phyloP scores from a whole-genome alignment of 2,329 filamentous ascomycete genomes.

The Diaporthe sp. region DNA sequence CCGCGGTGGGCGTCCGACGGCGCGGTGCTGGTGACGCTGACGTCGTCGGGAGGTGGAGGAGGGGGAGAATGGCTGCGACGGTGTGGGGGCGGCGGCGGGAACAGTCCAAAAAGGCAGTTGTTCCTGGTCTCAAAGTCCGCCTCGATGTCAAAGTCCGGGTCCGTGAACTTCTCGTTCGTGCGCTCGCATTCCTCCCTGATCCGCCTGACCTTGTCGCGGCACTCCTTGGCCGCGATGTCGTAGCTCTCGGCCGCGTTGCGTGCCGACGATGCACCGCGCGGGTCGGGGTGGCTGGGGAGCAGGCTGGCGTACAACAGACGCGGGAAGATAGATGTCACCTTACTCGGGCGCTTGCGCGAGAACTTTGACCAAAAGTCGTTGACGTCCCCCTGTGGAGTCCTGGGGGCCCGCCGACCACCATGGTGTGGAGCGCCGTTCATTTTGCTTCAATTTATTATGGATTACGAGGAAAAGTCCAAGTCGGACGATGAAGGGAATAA shows the following conservation, averaged over 20 bases:
- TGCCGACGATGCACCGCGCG: slow-evolving; percentile 48
- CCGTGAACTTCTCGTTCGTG: slow-evolving; percentile 61
- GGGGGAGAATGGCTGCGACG: neutral
- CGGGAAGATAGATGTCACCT: slow-evolving; percentile 61
- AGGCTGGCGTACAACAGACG: slow-evolving; percentile 55
- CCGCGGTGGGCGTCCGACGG: neutral
- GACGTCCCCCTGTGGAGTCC: slow-evolving; percentile 57
- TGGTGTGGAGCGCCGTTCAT: neutral
- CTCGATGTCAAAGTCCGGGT: slow-evolving; percentile 61
- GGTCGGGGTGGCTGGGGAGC: slow-evolving; percentile 46
- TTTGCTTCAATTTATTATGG: neutral
- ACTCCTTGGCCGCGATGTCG: slow-evolving; percentile 57
- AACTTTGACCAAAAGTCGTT: slow-evolving; percentile 59
- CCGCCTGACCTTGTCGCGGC: slow-evolving; percentile 56
- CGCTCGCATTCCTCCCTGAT: slow-evolving; percentile 59
- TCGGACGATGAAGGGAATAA: neutral
- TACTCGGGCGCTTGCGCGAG: slow-evolving; percentile 57
- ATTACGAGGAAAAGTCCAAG: neutral
- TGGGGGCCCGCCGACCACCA: slow-evolving; percentile 25
- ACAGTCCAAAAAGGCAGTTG: slow-evolving; percentile 56
- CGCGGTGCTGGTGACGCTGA: neutral
- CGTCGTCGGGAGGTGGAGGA: neutral
- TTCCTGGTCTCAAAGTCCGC: slow-evolving; percentile 47
- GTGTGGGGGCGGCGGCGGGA: neutral
- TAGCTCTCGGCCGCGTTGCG: slow-evolving; percentile 59